These are phyloP conservation scores for Yarrowia divulgata DNA, from an alignment of 805 yeast species.

Conservation along the genomic window DNA sequence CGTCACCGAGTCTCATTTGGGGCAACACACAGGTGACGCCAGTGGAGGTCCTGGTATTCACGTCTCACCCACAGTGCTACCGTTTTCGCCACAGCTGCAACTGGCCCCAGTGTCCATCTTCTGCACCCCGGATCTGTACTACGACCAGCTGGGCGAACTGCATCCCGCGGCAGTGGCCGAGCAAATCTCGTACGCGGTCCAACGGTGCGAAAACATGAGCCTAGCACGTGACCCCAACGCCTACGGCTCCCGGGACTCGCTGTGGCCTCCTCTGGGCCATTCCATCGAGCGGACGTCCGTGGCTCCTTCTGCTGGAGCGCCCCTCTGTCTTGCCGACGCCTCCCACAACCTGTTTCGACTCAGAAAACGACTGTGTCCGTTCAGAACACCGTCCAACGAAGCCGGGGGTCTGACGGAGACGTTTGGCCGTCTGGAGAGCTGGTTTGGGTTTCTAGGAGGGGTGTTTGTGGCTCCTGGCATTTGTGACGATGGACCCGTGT, in stretches of 20 bases:
- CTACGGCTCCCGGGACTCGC: conserved; percentile 8
- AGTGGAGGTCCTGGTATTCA: too few relatives aligned
- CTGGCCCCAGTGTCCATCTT: conserved; percentile 20
- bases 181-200: conserved; percentile 20
- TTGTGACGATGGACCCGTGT: conserved; percentile 24
- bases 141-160: conserved; percentile 18
- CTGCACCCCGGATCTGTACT: conserved; percentile 18
- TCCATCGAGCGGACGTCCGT: conserved; percentile 12
- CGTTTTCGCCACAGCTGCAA: not conserved
- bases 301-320: not conserved
- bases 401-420: conserved; percentile 21
- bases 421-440: conserved; percentile 14
- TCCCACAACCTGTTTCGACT: conserved; percentile 20
- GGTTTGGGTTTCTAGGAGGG: conserved; percentile 17
- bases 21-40: too few relatives aligned
- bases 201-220: conserved; percentile 16
- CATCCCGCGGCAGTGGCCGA: conserved; percentile 17
- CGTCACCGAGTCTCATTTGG: too few relatives aligned
- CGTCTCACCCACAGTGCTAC: not conserved
- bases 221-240: not conserved
- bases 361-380: conserved; percentile 21
- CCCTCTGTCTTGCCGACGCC: conserved; percentile 14
- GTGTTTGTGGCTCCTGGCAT: conserved; percentile 14
- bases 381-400: conserved; percentile 11
- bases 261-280: conserved; percentile 31